These are phyloP conservation scores for Whalleya microplaca DNA, from an alignment of 2,329 filamentous ascomycete species.

Conservation along the genomic window DNA sequence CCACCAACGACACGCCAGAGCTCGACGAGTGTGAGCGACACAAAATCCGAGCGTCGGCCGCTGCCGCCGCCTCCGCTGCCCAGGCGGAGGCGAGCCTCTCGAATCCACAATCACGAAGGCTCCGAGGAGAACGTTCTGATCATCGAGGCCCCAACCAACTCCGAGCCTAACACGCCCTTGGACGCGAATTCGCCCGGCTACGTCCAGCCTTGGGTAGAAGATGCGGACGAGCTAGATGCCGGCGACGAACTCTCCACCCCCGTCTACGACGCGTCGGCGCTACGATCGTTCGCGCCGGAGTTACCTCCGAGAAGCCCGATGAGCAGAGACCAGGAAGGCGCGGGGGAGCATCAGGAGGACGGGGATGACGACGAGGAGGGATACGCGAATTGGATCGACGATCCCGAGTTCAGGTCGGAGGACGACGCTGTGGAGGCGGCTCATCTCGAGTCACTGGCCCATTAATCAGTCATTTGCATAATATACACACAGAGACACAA, in stretches of 20 bases:
- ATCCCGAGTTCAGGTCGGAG: constrained; percentile 30
- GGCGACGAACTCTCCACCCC: constrained; percentile 13
- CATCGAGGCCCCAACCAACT: constrained; percentile 37
- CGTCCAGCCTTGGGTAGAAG: constrained; percentile 36
- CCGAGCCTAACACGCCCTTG: constrained; percentile 36
- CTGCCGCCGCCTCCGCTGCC: constrained; percentile 36
- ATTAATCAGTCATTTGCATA: background rate
- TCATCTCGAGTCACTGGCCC: background rate
- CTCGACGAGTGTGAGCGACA: constrained; percentile 25
- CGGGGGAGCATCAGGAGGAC: background rate
- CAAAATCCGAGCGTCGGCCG: constrained; percentile 32
- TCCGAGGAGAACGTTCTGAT: constrained; percentile 37
- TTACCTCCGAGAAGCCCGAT: constrained; percentile 11
- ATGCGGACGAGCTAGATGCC: constrained; percentile 28
- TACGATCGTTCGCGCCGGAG: constrained; percentile 6
- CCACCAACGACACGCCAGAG: constrained; percentile 24
- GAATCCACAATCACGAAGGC: constrained; percentile 29
- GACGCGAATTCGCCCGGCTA: constrained; percentile 22
- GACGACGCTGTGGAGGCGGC: constrained; percentile 1
- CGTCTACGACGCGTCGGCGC: background rate
- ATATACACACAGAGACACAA: background rate
- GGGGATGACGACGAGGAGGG: constrained; percentile 33
- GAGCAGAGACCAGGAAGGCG: constrained; percentile 1
- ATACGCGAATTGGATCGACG: constrained; percentile 38
- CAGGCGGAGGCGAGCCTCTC: constrained; percentile 36